A percentile compares a stretch with the other conserved stretches of the same genome.
phyloP scores from a whole-genome alignment of 257 asterid genomes.

The Primulina eburnea region DNA sequence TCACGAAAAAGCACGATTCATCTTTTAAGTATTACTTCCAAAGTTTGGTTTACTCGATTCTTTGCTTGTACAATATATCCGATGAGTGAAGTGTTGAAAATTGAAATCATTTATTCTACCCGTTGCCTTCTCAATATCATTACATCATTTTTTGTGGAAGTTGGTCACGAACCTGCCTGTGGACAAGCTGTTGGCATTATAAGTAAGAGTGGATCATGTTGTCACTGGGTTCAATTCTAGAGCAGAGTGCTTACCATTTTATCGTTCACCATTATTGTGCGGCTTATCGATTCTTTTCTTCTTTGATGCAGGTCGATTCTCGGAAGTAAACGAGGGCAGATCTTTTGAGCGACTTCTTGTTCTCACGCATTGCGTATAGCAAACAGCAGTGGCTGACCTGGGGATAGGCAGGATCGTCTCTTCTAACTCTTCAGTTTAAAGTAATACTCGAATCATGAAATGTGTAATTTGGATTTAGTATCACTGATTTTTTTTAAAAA shows the following conservation, averaged over 20 bases:
- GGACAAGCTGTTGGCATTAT: not conserved
- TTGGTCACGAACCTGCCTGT: not conserved
- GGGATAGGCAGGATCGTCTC: not conserved
- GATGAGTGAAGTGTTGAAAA: not conserved
- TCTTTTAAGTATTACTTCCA: not conserved
- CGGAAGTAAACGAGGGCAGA: not conserved
- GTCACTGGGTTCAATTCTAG: not conserved
- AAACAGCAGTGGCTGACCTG: not conserved
- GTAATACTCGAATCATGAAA: not conserved
- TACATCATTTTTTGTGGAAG: not conserved
- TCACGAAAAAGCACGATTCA: not conserved
- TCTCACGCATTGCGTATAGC: not conserved
- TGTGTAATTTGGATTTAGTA: not conserved
- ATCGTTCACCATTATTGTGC: not conserved
- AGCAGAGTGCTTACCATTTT: not conserved
- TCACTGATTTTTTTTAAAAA: not conserved
- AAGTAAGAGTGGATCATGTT: not conserved
- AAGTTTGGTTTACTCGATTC: not conserved
- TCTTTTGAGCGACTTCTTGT: not conserved
- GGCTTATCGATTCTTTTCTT: not conserved
- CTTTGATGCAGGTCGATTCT: slow-evolving; percentile 28
- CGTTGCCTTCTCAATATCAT: not conserved
- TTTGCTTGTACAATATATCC: not conserved
- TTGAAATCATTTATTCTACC: not conserved
- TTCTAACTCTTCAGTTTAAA: too few species aligned